Conservation (phyloP, 129 eudicot species). For the Helianthus annuus region DNA sequence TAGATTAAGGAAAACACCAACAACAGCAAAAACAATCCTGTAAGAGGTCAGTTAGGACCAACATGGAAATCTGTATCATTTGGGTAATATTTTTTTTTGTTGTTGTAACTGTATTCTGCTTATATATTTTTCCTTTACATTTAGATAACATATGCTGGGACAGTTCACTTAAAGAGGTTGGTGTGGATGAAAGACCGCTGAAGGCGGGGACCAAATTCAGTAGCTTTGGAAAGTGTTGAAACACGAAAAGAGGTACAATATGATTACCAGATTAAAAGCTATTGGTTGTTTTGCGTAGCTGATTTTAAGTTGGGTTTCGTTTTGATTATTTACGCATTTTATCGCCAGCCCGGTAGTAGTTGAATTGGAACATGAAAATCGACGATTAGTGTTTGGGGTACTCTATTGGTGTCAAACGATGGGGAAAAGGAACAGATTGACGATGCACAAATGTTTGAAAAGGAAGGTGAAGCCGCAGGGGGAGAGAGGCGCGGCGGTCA, state of each 20-base stretch:
- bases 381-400: too few relatives aligned
- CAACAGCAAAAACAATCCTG: slow-evolving; percentile 47
- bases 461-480: too few relatives aligned
- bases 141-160: slow-evolving; percentile 4
- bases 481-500: too few relatives aligned
- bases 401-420: too few relatives aligned
- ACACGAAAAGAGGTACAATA: slow-evolving; percentile 65
- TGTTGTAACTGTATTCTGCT: not conserved
- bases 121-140: not conserved
- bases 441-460: too few relatives aligned
- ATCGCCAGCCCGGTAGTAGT: too few relatives aligned
- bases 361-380: too few relatives aligned
- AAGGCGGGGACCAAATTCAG: slow-evolving; percentile 42
- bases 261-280: slow-evolving; percentile 1
- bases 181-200: slow-evolving; percentile 38
- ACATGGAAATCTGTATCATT: slow-evolving; percentile 55
- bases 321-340: too few relatives aligned
- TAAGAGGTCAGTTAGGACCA: slow-evolving; percentile 47
- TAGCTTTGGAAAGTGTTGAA: slow-evolving; percentile 49
- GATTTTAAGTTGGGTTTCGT: too few relatives aligned
- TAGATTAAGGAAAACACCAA: slow-evolving; percentile 46
- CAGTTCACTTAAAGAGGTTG: slow-evolving; percentile 48
- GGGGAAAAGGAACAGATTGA: too few relatives aligned
- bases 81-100: slow-evolving; percentile 53
- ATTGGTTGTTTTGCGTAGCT: too few relatives aligned